Evolutionary conservation across 2,329 filamentous ascomycete genomes (phyloP), one percentile per base, ranked within the genome.

Genomic region (Chalaropsis ovoidea): DNA sequence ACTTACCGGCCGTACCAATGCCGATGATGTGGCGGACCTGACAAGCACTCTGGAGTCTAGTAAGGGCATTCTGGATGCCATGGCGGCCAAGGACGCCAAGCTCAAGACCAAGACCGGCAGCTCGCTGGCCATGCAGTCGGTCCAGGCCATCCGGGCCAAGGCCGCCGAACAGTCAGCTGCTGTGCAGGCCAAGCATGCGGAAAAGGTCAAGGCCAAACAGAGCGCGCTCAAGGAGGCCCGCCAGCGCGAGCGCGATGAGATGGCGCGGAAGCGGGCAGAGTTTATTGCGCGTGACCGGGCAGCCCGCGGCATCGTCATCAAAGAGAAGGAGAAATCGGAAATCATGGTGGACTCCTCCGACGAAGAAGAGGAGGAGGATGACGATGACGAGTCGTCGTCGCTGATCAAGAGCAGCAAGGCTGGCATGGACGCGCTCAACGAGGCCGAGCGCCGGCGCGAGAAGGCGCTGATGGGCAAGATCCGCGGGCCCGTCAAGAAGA

Each of bases 321-420:
- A 62, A 19, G 64, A 65, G 22, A 68, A 66, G 62, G 65, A 65
- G 54, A 67, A 67, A 62, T 66, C 61, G 22, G 90, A 93, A 69
- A 90, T 97, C 74, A 96, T 97, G 90, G 89, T 96, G 27, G 86
- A 88, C 66, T 88, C 86, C 67, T 87, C 86, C 2, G 90, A 94
- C 68, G 88, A 90, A 68, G 86, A 89, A 60, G 80, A 82, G 1
- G 79, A 76, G 17, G 74, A 72, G n/a, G 75, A 80, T 67, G 85
- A 86, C 61, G 86, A 86, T 27, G 77, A 79, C 49, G 72, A 72
- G 24, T 73, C 79, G 69, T 76, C 77, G 2, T 78, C 77, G 39
- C 77, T 82, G 49, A 71, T 84, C 8, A 80, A 75, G 35, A 77
- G 76, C 17, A 76, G 77, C 64, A 76, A 77, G 62, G 77, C 77